These are phyloP conservation scores for Gossypium davidsonii DNA, from an alignment of 441 rosid genomes.

Conservation along the genomic window DNA sequence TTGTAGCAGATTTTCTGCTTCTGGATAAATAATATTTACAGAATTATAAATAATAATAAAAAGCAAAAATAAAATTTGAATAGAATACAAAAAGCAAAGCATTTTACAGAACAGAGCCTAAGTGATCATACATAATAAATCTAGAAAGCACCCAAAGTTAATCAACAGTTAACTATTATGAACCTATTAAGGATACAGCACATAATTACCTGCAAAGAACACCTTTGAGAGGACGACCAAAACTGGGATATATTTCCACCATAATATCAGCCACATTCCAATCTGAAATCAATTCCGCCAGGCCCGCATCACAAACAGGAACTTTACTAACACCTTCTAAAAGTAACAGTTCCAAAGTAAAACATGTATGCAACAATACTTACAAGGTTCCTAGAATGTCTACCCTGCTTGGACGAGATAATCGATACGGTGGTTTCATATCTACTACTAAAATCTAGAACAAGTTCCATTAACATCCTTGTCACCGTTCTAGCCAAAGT, in stretches of 20 bases:
- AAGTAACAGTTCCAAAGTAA: neutral
- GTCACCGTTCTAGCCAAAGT: neutral
- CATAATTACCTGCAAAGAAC: constrained; percentile 72
- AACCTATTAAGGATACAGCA: neutral
- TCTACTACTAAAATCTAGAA: neutral
- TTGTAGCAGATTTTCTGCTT: no score
- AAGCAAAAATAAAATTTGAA: neutral
- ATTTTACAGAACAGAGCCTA: neutral
- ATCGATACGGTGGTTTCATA: neutral
- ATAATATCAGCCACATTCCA: constrained; percentile 69
- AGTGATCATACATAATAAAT: neutral
- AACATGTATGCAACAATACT: neutral
- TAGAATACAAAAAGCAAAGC: neutral
- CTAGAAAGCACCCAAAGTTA: neutral
- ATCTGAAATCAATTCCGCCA: constrained; percentile 38
- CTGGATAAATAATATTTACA: no score
- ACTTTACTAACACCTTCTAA: neutral
- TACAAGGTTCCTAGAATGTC: neutral
- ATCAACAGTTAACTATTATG: neutral
- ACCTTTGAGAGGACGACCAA: constrained; percentile 58
- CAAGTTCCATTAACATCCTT: constrained; percentile 1
- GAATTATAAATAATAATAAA: no score
- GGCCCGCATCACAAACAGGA: neutral
- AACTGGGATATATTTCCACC: constrained; percentile 70
- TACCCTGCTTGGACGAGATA: neutral